Base-by-base conservation (phyloP, 208 protist species). In the Hexamita inflata region DNA sequence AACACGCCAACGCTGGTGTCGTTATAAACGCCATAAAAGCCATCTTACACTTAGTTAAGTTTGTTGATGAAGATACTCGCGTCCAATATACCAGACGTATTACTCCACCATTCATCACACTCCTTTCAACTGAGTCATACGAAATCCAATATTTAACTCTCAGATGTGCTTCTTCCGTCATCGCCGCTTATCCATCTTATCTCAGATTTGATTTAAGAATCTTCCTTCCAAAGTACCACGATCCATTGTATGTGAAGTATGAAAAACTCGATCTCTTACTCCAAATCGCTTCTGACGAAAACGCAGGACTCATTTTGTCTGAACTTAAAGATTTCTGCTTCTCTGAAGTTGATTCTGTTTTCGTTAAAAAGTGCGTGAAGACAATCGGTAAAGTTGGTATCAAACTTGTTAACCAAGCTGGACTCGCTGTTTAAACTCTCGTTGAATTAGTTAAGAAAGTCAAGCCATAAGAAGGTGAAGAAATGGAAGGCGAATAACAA, bases 1-100 rank as follows among this genome's bases (percentile, higher is more conserved):
- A 90, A 75, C 94, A 98, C 82, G 88, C 88, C 9, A 70, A 70
- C 35, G 19, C 64, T 29, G 64, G 19, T n/a, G 64, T 70, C 64
- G 7, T 9, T 2, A 19, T 70, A 19, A 45, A 11, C 38, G 38
- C 64, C n/a, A 49, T 70, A 11, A 70, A 70, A 7, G 11, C 42
- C 24, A 45, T 70, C 32, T 15, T 76, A 13, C 35, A 58, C 28
- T 29, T 77, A 30, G 13, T 73, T 13, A 4, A 45, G 2, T 32
- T 53, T 1, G 2, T 62, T 35, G 42, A 38, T 32, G 19, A 40
- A 49, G 19, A 74, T 53, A 40, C 38, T 34, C 1, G 35, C 13
- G 1, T 38, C 9, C 0, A 35, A 30, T 59, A 64, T 32, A 26
- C 26, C 42, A 39, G n/a, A 7, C 0, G 28, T 58, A 34, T 77